Evolutionary conservation across 805 yeast genomes (phyloP), one percentile per base, ranked within the genome.

Genomic region (Saturnispora hagleri): DNA sequence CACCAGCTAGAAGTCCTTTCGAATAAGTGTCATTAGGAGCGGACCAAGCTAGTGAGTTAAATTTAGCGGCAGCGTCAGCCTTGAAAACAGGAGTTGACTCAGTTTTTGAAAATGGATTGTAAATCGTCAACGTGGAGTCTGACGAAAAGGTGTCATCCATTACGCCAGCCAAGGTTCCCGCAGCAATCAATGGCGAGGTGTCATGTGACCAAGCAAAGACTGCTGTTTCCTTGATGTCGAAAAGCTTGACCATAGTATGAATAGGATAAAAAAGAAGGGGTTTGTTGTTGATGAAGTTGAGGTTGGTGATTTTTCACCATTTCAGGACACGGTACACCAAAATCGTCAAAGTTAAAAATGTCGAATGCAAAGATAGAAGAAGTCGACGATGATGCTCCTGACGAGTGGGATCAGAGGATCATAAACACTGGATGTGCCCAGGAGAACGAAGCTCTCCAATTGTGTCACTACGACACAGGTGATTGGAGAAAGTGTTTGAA

Each of bases 121-220:
- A 85, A 54, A 93, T 73, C 60, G 89, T 90, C 53, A 93, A 70
- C n/a, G 77, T 69, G 2, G 97, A 81, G 28, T 82, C 75, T 20
- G 93, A 81, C 41, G 90, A 82, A 68, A 90, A 90, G 64, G 84
- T 82, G 43, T 86, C 86, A 65, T 89, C 97, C 60, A 93, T 85
- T 13, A 97, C 95, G 7, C 98, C 98, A 0, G 98, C 90, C n/a
- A 88, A 86, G 0, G 97, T 86, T 22, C 97, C 99, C 1, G 96
- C 80, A 22, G 89, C 97, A 58, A 93, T 65, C 50, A 79, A 69
- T 17, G 97, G 97, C 55, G 81, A 69, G 42, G 74, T 67, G 58
- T 80, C 86, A 57, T 82, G 79, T 45, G 96, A 87, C 97, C 98
- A 91, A 43, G 98, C 95, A 71, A 93, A 89, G n/a, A 96, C 83